phyloP scores from a whole-genome alignment of 1,284 basidiomycete genomes.

The Papiliotrema terrestris region DNA sequence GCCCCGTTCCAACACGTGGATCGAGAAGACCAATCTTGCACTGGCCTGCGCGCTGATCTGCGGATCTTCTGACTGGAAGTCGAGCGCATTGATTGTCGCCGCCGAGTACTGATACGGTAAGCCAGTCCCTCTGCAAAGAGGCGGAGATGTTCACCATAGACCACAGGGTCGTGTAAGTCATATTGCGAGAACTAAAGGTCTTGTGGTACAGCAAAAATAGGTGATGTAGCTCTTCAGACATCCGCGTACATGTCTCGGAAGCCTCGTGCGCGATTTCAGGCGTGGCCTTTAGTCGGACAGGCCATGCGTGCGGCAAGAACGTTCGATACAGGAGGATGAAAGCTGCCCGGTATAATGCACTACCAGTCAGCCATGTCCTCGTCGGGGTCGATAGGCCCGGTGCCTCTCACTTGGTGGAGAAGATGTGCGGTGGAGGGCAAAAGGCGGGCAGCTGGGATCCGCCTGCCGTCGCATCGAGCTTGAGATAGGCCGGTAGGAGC shows the following conservation, averaged over 20 bases:
- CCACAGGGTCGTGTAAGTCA: constrained; percentile 13
- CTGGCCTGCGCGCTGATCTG: constrained; percentile 3
- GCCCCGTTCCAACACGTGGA: constrained; percentile 12
- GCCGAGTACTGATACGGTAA: constrained; percentile 12
- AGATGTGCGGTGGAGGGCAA: constrained; percentile 19
- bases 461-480: constrained; percentile 2
- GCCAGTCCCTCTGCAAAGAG: not conserved
- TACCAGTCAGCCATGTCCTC: not conserved
- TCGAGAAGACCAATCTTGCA: constrained; percentile 6
- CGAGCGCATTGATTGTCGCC: constrained; percentile 14
- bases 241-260: constrained; percentile 4
- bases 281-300: not conserved
- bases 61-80: constrained; percentile 7
- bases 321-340: constrained; percentile 16
- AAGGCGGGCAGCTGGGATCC: constrained; percentile 3
- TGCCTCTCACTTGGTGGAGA: constrained; percentile 10
- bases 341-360: constrained; percentile 13
- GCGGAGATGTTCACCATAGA: constrained; percentile 7
- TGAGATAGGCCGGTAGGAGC: constrained; percentile 7
- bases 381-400: too few species aligned
- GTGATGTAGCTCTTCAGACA: constrained; percentile 13
- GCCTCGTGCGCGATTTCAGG: constrained; percentile 4
- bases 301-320: constrained; percentile 11
- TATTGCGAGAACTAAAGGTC: constrained; percentile 12
- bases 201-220: constrained; percentile 11